Evolutionary conservation across 345 rosid genomes (phyloP), one percentile per base, ranked within the genome.

Genomic region (Mangifera indica): DNA sequence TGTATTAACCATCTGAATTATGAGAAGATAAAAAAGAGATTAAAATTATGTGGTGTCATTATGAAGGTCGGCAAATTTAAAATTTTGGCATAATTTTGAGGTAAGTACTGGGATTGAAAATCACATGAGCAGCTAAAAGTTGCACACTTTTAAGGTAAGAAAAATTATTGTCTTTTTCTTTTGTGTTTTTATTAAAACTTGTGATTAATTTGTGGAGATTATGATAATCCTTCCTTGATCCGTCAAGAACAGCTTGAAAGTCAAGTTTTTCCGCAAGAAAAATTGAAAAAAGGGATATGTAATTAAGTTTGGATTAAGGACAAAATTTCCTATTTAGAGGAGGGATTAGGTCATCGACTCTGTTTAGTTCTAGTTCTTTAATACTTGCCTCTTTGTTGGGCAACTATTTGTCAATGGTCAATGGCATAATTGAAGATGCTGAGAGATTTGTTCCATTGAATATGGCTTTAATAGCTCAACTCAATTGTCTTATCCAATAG

Each of bases 391-490:
- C 70, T 32, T 80, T 65, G 77, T 64, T 62, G 77, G 79, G 75
- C 68, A 79, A 74, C 45, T 71, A 57, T 67, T 82, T 74, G 74
- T 72, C 77, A 77, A 67, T 81, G 82, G 82, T 81, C 84, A 79
- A 84, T 46, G 63, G 25, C 78, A 79, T 77, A 55, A 79, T 81
- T 77, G 69, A 54, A 66, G 73, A 55, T 67, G 46, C 15, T 60
- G 17, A 75, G 71, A 70, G 80, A 73, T 79, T 76, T 75, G 78
- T 73, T 78, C 83, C 85, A 63, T 69, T 60, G 65, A 78, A 70
- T 70, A 18, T 72, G 83, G 84, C 86, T 80, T 82, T 78, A 64
- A 12, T 22, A 70, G 48, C 76, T 54, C 77, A 70, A 63, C 18
- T 63, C 48, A 70, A 57, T 66, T 52, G 69, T 74, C 78, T 69